Evolutionary conservation across 164 flowering plant genomes (phyloP).

Genomic region (Annona cherimola): DNA sequence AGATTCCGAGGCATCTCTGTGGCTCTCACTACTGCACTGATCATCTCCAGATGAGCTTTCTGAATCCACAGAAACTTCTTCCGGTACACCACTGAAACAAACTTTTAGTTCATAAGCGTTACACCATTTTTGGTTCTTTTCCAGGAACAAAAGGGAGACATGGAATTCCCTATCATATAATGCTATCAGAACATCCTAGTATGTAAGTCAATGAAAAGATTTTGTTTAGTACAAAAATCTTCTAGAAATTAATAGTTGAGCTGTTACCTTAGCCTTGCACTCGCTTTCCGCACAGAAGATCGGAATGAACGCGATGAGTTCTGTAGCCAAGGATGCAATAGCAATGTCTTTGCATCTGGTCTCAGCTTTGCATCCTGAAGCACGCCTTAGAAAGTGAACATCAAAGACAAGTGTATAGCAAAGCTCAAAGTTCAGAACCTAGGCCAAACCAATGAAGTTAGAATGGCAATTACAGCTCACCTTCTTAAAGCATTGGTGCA

Average conservation of each 20-base stretch:
- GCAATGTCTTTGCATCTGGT: constrained; percentile 96
- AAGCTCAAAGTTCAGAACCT: not conserved
- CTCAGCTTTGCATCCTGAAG: constrained; percentile 94
- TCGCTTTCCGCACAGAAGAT: constrained; percentile 62
- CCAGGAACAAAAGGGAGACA: no score
- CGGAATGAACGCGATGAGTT: constrained; percentile 84
- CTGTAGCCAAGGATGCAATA: constrained; percentile 95
- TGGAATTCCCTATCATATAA: no score
- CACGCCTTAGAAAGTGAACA: constrained; percentile 6
- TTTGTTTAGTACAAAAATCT: not conserved
- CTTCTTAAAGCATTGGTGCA: constrained; percentile 96
- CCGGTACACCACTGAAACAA: constrained; percentile 48
- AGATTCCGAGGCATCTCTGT: constrained; percentile 28
- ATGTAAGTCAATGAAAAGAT: not conserved
- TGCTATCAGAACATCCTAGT: not conserved
- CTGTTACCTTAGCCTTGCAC: constrained; percentile 68
- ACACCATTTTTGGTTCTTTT: no score
- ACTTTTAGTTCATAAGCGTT: no score
- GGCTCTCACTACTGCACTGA: constrained; percentile 40
- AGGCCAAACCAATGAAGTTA: not conserved
- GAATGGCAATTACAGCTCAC: constrained; percentile 21
- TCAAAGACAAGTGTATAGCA: not conserved
- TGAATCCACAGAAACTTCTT: constrained; percentile 41
- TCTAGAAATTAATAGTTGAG: not conserved
- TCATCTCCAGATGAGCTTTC: constrained; percentile 50